Evolutionary conservation across 306 rosid genomes (phyloP).

Genomic region (Clitoria ternatea): DNA sequence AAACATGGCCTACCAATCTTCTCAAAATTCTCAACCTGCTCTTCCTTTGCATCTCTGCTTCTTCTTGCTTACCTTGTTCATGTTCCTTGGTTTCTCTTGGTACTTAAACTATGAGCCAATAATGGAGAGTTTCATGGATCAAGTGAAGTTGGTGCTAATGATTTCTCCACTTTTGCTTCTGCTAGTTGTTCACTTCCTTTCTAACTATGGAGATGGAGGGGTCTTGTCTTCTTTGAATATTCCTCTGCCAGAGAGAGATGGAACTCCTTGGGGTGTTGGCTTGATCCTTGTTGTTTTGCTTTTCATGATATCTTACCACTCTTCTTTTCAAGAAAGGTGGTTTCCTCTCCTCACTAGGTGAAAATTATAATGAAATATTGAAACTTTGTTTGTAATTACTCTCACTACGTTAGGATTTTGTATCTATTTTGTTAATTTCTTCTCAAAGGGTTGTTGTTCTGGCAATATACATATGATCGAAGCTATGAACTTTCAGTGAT

Average conservation of each 20-base stretch:
- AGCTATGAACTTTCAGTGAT: no score
- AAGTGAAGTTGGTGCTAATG: slow-evolving; percentile 53
- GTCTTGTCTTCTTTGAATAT: slow-evolving; percentile 25
- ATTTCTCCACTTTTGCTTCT: slow-evolving; percentile 58
- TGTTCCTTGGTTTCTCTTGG: slow-evolving; percentile 61
- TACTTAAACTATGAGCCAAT: slow-evolving; percentile 56
- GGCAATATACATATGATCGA: no score
- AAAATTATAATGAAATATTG: no score
- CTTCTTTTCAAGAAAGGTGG: slow-evolving; percentile 73
- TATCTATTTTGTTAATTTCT: no score
- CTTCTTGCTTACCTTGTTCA: slow-evolving; percentile 51
- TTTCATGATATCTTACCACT: slow-evolving; percentile 67
- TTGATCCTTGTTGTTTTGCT: slow-evolving; percentile 59
- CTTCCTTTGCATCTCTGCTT: slow-evolving; percentile 55
- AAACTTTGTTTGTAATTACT: no score
- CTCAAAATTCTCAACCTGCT: slow-evolving; percentile 37
- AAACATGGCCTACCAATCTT: slow-evolving; percentile 34
- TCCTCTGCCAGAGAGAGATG: slow-evolving; percentile 56
- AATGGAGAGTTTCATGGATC: slow-evolving; percentile 52
- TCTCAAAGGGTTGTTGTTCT: no score
- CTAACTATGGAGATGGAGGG: slow-evolving; percentile 31
- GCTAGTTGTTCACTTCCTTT: slow-evolving; percentile 46
- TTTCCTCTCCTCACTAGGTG: slow-evolving; percentile 61
- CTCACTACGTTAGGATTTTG: no score
- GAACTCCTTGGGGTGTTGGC: slow-evolving; percentile 86